A percentile compares a stretch with the other conserved stretches of the same genome.
These are phyloP conservation scores for Penicillium sp. DNA, from an alignment of 2,329 filamentous ascomycete genomes.

Conservation along the genomic window DNA sequence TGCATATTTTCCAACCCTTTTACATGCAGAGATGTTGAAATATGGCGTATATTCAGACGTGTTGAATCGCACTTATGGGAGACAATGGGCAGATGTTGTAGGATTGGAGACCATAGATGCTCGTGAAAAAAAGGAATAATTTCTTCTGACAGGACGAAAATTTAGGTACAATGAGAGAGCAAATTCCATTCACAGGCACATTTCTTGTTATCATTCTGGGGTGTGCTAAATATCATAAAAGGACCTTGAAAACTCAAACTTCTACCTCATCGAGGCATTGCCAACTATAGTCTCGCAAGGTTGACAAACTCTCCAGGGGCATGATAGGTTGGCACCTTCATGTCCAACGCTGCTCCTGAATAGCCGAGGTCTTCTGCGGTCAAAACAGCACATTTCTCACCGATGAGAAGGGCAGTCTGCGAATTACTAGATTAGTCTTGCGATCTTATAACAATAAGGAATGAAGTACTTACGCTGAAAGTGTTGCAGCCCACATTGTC, in stretches of 20 bases:
- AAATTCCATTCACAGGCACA: no score
- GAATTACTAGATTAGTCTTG: not conserved
- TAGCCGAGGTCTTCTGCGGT: conserved; percentile 71
- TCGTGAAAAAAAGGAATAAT: no score
- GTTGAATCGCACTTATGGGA: no score
- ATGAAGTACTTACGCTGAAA: conserved; percentile 40
- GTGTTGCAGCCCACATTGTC: conserved; percentile 72
- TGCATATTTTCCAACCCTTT: no score
- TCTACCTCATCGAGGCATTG: not conserved
- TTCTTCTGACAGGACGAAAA: no score
- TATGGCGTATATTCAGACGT: no score
- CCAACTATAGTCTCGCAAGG: conserved; percentile 27
- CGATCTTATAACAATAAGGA: not conserved
- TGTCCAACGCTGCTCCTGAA: conserved; percentile 66
- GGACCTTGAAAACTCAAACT: not conserved
- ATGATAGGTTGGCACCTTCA: conserved; percentile 66
- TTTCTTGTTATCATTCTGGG: not conserved
- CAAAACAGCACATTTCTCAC: conserved; percentile 68
- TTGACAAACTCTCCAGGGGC: conserved; percentile 43
- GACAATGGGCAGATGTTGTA: no score
- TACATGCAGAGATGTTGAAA: no score
- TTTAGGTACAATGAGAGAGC: no score
- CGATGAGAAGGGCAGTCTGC: conserved; percentile 67
- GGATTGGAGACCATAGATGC: no score
- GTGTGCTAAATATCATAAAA: not conserved